phyloP scores from a whole-genome alignment of 2,329 filamentous ascomycete genomes.

The Sclerotinia glacialis region DNA sequence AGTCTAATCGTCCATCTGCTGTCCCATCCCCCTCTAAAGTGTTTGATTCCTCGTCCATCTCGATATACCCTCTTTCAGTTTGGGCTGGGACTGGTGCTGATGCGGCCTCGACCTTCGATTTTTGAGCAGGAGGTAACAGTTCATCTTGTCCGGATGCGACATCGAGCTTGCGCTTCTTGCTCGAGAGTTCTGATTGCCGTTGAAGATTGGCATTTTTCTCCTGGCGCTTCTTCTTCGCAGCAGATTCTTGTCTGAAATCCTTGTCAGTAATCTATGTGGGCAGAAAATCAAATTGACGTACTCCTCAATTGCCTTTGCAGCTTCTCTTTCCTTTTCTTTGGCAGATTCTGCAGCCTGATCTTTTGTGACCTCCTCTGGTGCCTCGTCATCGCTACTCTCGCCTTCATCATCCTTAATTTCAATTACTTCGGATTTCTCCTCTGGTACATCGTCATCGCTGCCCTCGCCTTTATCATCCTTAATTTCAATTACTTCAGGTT shows the following conservation, averaged over 20 bases:
- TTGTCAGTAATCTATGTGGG: conserved; percentile 18
- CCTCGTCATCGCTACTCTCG: conserved; percentile 37
- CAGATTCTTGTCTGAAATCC: conserved; percentile 30
- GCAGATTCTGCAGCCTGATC: conserved; percentile 31
- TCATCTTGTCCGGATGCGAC: conserved; percentile 15
- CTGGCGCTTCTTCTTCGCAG: conserved; percentile 36
- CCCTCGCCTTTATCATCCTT: conserved; percentile 24
- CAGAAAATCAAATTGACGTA: conserved; percentile 24
- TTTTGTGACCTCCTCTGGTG: conserved; percentile 35
- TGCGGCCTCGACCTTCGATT: conserved; percentile 10
- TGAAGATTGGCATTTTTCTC: conserved; percentile 33
- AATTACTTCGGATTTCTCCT: too few species aligned
- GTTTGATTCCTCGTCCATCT: conserved; percentile 19
- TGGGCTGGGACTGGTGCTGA: not conserved
- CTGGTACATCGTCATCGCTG: conserved; percentile 38
- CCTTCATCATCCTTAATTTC: conserved; percentile 22
- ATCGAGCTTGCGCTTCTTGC: conserved; percentile 33
- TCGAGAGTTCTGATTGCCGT: conserved; percentile 30
- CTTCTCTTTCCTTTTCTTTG: conserved; percentile 29
- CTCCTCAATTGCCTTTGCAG: conserved; percentile 36
- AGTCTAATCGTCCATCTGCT: conserved; percentile 16
- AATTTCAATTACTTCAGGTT: conserved; percentile 1
- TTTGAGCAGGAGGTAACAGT: conserved; percentile 18
- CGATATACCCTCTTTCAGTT: not conserved
- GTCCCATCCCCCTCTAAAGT: conserved; percentile 19